Percentiles rank a stretch among this genome's conserved stretches.
phyloP scores from a whole-genome alignment of 106 monocot genomes.

The Allium cepa region DNA sequence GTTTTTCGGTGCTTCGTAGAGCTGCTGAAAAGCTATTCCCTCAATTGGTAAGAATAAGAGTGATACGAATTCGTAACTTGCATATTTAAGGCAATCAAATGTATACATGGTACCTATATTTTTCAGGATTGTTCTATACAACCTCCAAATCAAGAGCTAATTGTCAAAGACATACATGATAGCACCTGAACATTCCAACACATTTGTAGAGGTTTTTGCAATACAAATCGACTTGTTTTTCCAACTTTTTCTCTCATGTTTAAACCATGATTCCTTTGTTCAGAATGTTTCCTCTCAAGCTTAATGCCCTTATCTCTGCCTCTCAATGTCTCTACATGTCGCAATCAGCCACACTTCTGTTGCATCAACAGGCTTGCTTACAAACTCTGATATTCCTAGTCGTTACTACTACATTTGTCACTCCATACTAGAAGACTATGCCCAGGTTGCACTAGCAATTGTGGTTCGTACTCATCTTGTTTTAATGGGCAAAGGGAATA shows the following conservation, averaged over 20 bases:
- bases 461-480: too few relatives aligned
- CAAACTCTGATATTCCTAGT: too few relatives aligned
- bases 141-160: constrained; percentile 93
- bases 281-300: too few relatives aligned
- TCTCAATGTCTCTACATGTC: too few relatives aligned
- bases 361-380: too few relatives aligned
- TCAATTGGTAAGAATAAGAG: constrained; percentile 40
- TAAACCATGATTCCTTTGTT: constrained; percentile 8
- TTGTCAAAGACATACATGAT: constrained; percentile 78
- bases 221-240: neutral
- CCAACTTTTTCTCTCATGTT: neutral
- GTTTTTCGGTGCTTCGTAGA: constrained; percentile 93
- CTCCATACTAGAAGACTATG: too few relatives aligned
- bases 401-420: too few relatives aligned
- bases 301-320: too few relatives aligned
- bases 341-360: too few relatives aligned
- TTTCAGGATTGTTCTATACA: constrained; percentile 83
- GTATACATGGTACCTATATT: neutral
- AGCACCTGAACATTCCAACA: constrained; percentile 88
- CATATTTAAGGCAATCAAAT: too few relatives aligned
- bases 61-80: neutral
- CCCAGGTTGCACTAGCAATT: too few relatives aligned
- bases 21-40: constrained; percentile 96
- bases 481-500: too few relatives aligned
- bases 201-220: constrained; percentile 62